Base-by-base conservation (phyloP, 2,329 filamentous ascomycete species). In the Tolypocladium endophyticum region DNA sequence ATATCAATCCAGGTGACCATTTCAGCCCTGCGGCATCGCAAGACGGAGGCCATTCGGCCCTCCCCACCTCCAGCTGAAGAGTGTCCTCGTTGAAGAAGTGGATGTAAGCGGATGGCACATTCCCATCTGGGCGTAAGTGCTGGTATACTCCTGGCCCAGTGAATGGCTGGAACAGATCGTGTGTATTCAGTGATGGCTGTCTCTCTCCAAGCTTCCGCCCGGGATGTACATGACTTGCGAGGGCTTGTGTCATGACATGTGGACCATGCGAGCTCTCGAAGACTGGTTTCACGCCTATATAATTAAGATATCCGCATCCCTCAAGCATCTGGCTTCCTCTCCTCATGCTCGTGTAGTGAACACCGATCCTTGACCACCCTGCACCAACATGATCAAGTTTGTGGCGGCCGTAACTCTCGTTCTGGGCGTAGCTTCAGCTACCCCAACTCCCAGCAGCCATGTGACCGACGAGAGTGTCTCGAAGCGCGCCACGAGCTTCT, bases 401-500 rank as follows among this genome's bases (percentile, higher is more conserved):
- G 55, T 59, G 18, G 58, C 60, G 20, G 57, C 59, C 20, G 23
- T 64, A 55, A 61, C 61, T 55, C 59, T 65, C 41, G 20, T 66
- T 35, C 52, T 64, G 56, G 63, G 59, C 28, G 57, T 57, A 47
- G 64, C 62, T 28, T 60, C 63, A 55, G 66, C 67, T 55, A 52
- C 58, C 23, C 62, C 65, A 18, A 55, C 61, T 2, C 57, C 56
- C 12, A 54, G 60, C 57, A 36, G 55, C 41, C 30, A 58, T 59
- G 59, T 41, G 38, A 35, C 50, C 23, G 52, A 59, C 20, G 60
- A 65, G 45, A 57, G 56, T 55, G 33, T 64, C 30, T 50, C 58
- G n/a, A 62, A 62, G 56, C 60, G 61, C 52, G 55, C 62, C 28
- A 69, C 65, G 38, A 69, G 65, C 55, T 78, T 73, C 64, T 77